phyloP scores from a whole-genome alignment of 257 asterid species.

The Nicotiana tabacum region DNA sequence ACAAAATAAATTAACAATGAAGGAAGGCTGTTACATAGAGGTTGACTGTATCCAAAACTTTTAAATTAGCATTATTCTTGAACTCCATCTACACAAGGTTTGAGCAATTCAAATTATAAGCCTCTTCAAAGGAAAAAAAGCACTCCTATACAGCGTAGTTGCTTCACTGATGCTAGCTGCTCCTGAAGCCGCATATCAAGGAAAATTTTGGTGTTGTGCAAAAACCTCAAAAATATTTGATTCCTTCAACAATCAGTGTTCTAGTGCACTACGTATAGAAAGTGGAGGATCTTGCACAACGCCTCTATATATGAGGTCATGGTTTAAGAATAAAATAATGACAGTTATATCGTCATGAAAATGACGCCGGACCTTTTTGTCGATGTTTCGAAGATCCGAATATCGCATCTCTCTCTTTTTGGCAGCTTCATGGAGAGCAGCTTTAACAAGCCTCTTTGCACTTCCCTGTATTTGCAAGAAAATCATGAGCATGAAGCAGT shows the following conservation, averaged over 20 bases:
- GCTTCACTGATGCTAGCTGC: constrained; percentile 2
- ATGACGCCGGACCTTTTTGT: constrained; percentile 34
- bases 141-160: background rate
- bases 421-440: constrained; percentile 40
- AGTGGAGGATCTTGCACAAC: constrained; percentile 23
- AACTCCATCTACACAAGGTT: constrained; percentile 2
- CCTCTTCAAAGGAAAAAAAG: constrained; percentile 10
- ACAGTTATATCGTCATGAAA: constrained; percentile 37
- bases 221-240: background rate
- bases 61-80: constrained; percentile 6
- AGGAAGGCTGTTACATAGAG: constrained; percentile 9
- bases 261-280: constrained; percentile 27
- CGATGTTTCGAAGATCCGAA: constrained; percentile 28
- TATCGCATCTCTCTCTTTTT: constrained; percentile 36
- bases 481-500: background rate
- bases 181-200: background rate
- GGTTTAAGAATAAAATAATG: constrained; percentile 31
- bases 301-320: constrained; percentile 28
- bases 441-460: constrained; percentile 36
- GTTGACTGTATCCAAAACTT: background rate
- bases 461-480: constrained; percentile 25
- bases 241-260: constrained; percentile 16
- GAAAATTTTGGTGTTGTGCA: background rate
- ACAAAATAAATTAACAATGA: constrained; percentile 1
- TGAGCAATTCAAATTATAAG: constrained; percentile 4